These are phyloP conservation scores for Stagonosporopsis vannaccii DNA, from an alignment of 2,329 filamentous ascomycete species.

Conservation along the genomic window DNA sequence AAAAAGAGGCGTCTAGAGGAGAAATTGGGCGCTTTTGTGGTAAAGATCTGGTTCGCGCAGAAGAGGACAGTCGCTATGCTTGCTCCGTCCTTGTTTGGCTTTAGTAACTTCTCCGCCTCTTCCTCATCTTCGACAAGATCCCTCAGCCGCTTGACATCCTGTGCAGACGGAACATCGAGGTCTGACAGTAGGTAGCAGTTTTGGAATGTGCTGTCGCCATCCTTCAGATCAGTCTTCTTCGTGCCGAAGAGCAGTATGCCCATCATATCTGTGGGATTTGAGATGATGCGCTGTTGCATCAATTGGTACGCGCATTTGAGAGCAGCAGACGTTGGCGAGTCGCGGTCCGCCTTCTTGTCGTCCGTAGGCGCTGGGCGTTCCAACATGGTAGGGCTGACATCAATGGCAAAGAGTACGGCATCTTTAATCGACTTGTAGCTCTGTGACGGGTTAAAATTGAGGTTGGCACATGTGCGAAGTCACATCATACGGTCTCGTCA, in stretches of 20 bases:
- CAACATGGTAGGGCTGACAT: conserved; percentile 89
- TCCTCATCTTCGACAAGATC: conserved; percentile 80
- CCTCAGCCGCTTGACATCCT: conserved; percentile 83
- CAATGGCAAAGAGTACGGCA: conserved; percentile 96
- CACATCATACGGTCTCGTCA: conserved; percentile 65
- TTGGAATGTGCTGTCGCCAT: conserved; percentile 71
- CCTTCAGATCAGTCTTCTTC: conserved; percentile 66
- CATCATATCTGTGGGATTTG: conserved; percentile 96
- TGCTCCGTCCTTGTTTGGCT: conserved; percentile 71
- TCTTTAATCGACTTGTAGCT: conserved; percentile 93
- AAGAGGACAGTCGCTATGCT: conserved; percentile 91
- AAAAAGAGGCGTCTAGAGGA: conserved; percentile 92
- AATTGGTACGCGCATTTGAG: conserved; percentile 93
- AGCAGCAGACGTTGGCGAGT: conserved; percentile 81
- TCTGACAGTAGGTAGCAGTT: conserved; percentile 93
- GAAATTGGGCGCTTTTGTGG: conserved; percentile 92
- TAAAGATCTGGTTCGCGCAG: conserved; percentile 95
- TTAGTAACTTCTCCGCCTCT: conserved; percentile 71
- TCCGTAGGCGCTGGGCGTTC: conserved; percentile 66
- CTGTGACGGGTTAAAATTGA: conserved; percentile 47
- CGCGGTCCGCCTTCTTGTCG: conserved; percentile 75
- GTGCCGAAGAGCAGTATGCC: conserved; percentile 93
- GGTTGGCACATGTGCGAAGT: background rate
- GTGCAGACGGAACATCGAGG: conserved; percentile 83
- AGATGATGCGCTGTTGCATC: conserved; percentile 98